phyloP scores from a whole-genome alignment of 352 stramenopile species.

The Phytophthora pseudosyringae region DNA sequence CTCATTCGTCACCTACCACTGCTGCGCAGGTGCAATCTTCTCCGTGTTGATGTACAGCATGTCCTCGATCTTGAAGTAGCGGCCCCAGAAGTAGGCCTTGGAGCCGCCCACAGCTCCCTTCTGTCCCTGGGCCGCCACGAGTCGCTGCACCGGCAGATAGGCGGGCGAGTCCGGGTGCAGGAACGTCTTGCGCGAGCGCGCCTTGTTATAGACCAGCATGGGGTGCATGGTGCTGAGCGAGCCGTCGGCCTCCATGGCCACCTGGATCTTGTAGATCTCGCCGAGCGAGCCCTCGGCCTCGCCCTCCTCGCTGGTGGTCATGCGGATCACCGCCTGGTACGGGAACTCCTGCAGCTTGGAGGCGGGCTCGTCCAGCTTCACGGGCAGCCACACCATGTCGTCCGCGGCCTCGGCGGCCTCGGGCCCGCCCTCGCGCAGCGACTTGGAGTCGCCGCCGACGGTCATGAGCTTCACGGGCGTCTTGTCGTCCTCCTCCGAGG shows the following conservation, averaged over 20 bases:
- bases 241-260: slow-evolving; percentile 70
- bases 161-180: slow-evolving; percentile 82
- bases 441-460: slow-evolving; percentile 79
- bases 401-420: slow-evolving; percentile 27
- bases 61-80: slow-evolving; percentile 82
- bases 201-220: slow-evolving; percentile 92
- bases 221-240: slow-evolving; percentile 72
- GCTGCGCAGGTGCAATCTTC: slow-evolving; percentile 78
- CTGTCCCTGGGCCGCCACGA: slow-evolving; percentile 61
- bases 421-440: slow-evolving; percentile 32
- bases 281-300: slow-evolving; percentile 74
- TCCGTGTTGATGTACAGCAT: slow-evolving; percentile 90
- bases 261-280: slow-evolving; percentile 93
- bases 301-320: slow-evolving; percentile 77
- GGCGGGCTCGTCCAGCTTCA: slow-evolving; percentile 85
- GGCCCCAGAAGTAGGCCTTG: slow-evolving; percentile 90
- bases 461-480: slow-evolving; percentile 84
- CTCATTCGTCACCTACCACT: slow-evolving; percentile 58
- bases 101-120: slow-evolving; percentile 74
- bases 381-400: slow-evolving; percentile 74
- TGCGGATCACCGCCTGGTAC: slow-evolving; percentile 88
- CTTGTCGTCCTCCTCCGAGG: slow-evolving; percentile 42
- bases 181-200: slow-evolving; percentile 86
- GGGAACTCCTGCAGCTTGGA: slow-evolving; percentile 81
- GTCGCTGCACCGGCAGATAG: slow-evolving; percentile 69